These are phyloP conservation scores for Amniculicola lignicola DNA, from an alignment of 495 filamentous ascomycete species.

Conservation along the genomic window DNA sequence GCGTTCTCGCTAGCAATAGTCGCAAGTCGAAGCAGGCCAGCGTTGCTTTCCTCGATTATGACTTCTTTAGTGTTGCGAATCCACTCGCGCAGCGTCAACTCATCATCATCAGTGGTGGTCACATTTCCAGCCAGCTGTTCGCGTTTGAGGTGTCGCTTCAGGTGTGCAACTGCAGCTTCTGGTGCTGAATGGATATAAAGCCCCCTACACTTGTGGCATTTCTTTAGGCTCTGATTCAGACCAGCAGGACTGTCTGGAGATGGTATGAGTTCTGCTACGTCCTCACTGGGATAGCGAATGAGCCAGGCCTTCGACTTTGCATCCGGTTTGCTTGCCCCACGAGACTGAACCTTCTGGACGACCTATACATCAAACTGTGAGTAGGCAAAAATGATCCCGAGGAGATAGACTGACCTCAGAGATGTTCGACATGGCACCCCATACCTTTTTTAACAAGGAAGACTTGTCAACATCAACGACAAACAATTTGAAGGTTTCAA, in stretches of 20 bases:
- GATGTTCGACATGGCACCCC: constrained; percentile 17
- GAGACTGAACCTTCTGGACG: neutral
- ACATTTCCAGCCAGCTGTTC: neutral
- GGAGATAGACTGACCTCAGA: neutral
- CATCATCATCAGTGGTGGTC: no score
- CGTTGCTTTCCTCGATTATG: constrained; percentile 3
- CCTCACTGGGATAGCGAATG: neutral
- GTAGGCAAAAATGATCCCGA: neutral
- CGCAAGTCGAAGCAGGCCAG: neutral
- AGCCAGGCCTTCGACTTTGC: no score
- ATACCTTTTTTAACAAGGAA: constrained; percentile 19
- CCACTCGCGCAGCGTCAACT: constrained; percentile 13
- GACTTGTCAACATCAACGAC: constrained; percentile 10
- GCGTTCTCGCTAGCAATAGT: constrained; percentile 2
- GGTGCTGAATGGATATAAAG: no score
- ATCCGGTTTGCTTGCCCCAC: neutral
- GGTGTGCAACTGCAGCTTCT: neutral
- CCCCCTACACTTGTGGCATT: constrained; percentile 3
- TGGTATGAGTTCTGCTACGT: neutral
- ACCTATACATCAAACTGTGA: neutral
- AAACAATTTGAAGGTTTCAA: constrained; percentile 14
- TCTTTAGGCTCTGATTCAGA: neutral
- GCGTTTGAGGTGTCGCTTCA: neutral
- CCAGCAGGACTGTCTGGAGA: neutral
- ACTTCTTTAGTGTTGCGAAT: constrained; percentile 6